These are phyloP conservation scores for Taxillus chinensis DNA, from an alignment of 164 flowering plant genomes.

Conservation along the genomic window DNA sequence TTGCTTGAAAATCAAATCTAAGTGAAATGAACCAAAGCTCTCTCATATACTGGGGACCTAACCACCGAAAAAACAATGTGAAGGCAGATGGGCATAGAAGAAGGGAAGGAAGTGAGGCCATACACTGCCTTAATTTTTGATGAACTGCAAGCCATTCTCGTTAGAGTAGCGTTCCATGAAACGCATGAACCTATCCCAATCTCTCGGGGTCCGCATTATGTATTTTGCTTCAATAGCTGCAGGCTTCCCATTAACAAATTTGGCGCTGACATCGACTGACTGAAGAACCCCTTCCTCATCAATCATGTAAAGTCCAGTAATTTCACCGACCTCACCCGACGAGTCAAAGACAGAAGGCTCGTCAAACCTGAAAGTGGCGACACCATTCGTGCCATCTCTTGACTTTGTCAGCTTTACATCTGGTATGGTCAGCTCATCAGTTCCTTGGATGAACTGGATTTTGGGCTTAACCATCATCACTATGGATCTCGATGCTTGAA, in stretches of 20 bases:
- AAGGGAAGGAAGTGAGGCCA: constrained; percentile 11
- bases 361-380: constrained; percentile 73
- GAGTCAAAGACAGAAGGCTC: constrained; percentile 92
- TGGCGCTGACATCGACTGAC: constrained; percentile 84
- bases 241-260: constrained; percentile 85
- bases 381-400: constrained; percentile 89
- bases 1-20: constrained; percentile 1
- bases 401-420: constrained; percentile 87
- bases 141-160: constrained; percentile 78
- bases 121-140: constrained; percentile 59
- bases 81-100: constrained; percentile 7
- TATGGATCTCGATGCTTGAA: constrained; percentile 17
- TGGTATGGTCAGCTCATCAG: constrained; percentile 80
- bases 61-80: constrained; percentile 9
- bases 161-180: constrained; percentile 96
- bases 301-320: constrained; percentile 94
- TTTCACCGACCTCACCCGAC: constrained; percentile 80
- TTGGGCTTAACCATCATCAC: constrained; percentile 66
- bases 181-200: constrained; percentile 98
- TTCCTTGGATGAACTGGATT: constrained; percentile 96
- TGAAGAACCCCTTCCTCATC: constrained; percentile 92
- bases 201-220: constrained; percentile 69
- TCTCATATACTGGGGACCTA: constrained; percentile 11
- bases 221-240: constrained; percentile 84
- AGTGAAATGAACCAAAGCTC: constrained; percentile 9